Base-by-base conservation (phyloP, 768 basidiomycete species). In the Termitomyces bulborhizus region DNA sequence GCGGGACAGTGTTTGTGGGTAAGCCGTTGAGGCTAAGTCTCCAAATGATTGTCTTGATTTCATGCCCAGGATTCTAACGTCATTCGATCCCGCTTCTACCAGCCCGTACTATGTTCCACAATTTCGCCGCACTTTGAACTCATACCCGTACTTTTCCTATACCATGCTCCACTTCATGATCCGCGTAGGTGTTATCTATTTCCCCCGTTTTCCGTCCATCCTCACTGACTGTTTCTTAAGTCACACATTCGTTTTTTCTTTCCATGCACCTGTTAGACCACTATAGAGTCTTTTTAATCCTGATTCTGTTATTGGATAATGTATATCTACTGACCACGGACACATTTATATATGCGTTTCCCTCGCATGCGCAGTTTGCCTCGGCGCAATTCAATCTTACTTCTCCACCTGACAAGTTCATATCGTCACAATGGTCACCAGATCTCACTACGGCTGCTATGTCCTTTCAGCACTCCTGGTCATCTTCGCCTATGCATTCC, bases 121-220 rank as follows among this genome's bases (percentile, higher is more conserved):
- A 39, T 50, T 56, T 46, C 24, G 51, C 46, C 45, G 29, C 49
- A 21, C 53, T 50, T 54, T 55, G 48, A 46, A 59, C 58, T 53
- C 68, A 75, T 73, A 74, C 73, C 73, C 71, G 57, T 61, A 59
- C 63, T 65, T 65, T 62, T 64, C 60, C 55, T 71, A 72, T 73
- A 74, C 73, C 72, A 69, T 63, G 66, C 68, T 66, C 62, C 67
- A 63, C 64, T 45, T 39, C 26, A 52, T 50, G 50, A 58, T 59
- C 42, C 58, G 57, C 40, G 55, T 62, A 42, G 54, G 54, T 54
- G 16, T 27, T 11, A 34, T 46, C 26, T 51, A 16, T 34, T 32
- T 36, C 36, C 12, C 21, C 26, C 21, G 40, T 51, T 29, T 31
- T 46, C 31, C 36, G 32, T 57, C 24, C 9, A n/a, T 29, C 44